Evolutionary conservation across 805 yeast species (phyloP), one percentile per base, ranked within the genome.

Genomic region (Metschnikowia hibisci): DNA sequence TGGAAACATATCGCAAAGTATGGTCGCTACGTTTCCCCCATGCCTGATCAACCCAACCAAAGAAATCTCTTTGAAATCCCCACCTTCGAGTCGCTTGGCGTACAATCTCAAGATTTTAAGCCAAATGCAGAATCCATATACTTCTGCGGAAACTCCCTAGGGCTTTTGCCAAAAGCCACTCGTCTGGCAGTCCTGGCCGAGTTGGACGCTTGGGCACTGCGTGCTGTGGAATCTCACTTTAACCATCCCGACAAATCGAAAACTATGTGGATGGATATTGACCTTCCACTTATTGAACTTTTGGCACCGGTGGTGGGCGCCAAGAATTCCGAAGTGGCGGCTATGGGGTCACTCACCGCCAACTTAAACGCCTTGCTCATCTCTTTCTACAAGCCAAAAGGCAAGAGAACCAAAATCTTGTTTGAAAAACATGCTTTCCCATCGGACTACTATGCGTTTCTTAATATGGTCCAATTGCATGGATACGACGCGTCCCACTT

Each of bases 81-180:
- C 6, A 84, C 93, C 0, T 73, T 80, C 49, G 57, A 62, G 40
- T 73, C 87, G 0, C 62, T 86, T 51, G 90, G 85, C 0, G 58
- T 80, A 22, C 4, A 18, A 1, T 54, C 57, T 29, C 35, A 49
- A 32, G 33, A 39, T 8, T 50, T 46, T 29, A 34, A 37, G 15
- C 51, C 52, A 6, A 43, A 45, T 14, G 46, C 55, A 28, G 44
- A 52, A 7, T 67, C 77, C 10, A 69, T 75, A 16, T 91, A 90
- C 58, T 69, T 90, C 36, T 88, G 96, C 64, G 98, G 98, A 2
- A 91, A 90, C 67, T 87, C 96, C n/a, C 76, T 90, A 6, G 98
- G 98, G 0, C 66, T 90, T 46, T 85, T 88, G 90, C 97, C 98
- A 0, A 68, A 63, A 39, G 57, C 68, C 6, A 81, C 90, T 0